phyloP scores from a whole-genome alignment of 2,329 filamentous ascomycete genomes.

The Pezicula carpinea region DNA sequence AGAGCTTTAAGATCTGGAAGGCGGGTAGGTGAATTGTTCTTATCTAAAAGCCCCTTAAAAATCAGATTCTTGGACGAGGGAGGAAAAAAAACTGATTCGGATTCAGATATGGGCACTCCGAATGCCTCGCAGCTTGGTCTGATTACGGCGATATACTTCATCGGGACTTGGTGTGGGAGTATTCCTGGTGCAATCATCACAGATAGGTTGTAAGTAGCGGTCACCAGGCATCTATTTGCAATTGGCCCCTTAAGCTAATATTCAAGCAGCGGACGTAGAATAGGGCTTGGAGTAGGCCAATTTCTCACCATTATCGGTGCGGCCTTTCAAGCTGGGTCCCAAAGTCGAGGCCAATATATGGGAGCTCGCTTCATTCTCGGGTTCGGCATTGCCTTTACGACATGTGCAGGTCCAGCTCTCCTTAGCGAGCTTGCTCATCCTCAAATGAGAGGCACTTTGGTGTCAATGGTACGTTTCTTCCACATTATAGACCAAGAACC shows the following conservation, averaged over 20 bases:
- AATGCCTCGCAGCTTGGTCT: neutral
- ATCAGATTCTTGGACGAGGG: neutral
- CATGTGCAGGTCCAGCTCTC: neutral
- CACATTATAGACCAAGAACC: neutral
- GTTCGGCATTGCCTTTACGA: neutral
- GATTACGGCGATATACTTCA: neutral
- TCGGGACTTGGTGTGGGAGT: neutral
- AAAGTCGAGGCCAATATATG: slow-evolving; percentile 1
- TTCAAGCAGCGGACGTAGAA: neutral
- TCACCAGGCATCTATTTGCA: neutral
- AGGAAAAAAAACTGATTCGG: neutral
- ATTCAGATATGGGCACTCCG: neutral
- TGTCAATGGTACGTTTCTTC: neutral
- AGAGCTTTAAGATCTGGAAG: neutral
- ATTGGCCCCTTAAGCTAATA: neutral
- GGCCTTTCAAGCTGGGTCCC: neutral
- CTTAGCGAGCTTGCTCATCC: slow-evolving; percentile 4
- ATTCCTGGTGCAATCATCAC: neutral
- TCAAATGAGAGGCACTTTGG: neutral
- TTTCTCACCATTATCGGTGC: neutral
- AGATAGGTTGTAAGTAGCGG: neutral
- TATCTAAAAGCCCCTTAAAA: neutral
- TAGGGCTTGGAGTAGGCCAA: neutral
- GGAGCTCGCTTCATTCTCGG: neutral
- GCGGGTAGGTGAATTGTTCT: neutral